phyloP scores from a whole-genome alignment of 345 rosid species.

The Salix suchowensis region DNA sequence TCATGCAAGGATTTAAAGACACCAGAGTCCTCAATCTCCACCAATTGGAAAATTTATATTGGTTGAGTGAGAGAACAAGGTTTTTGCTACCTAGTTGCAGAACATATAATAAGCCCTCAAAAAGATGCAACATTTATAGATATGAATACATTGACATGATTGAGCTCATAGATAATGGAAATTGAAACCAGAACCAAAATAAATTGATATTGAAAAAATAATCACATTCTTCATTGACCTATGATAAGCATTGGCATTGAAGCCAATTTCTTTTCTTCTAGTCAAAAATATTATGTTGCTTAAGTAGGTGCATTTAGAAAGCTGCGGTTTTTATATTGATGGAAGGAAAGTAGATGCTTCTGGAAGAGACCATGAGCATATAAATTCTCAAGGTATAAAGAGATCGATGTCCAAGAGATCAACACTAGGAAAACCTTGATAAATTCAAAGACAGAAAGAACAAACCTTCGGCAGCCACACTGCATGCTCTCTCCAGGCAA shows the following conservation, averaged over 20 bases:
- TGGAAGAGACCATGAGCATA: background rate
- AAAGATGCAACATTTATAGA: background rate
- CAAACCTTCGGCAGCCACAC: slow-evolving; percentile 91
- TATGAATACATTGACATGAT: background rate
- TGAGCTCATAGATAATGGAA: background rate
- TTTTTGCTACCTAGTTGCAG: background rate
- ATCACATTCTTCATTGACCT: background rate
- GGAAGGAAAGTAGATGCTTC: background rate
- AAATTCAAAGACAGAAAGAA: slow-evolving; percentile 8
- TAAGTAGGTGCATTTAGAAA: background rate
- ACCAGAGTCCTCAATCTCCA: background rate
- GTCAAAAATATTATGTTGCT: background rate
- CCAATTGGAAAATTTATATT: background rate
- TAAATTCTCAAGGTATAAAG: background rate
- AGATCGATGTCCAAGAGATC: background rate
- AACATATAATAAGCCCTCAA: background rate
- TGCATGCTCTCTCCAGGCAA: slow-evolving; percentile 85
- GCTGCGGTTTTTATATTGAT: background rate
- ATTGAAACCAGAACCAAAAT: background rate
- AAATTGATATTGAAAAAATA: background rate
- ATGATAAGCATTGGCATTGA: background rate
- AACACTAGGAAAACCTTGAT: background rate
- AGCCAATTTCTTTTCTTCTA: background rate
- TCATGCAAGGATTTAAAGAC: background rate
- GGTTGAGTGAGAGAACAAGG: background rate